Percentiles rank a stretch among this genome's conserved stretches.
These are phyloP conservation scores for Penicillium sp. DNA, from an alignment of 2,329 filamentous ascomycete species.

Conservation along the genomic window DNA sequence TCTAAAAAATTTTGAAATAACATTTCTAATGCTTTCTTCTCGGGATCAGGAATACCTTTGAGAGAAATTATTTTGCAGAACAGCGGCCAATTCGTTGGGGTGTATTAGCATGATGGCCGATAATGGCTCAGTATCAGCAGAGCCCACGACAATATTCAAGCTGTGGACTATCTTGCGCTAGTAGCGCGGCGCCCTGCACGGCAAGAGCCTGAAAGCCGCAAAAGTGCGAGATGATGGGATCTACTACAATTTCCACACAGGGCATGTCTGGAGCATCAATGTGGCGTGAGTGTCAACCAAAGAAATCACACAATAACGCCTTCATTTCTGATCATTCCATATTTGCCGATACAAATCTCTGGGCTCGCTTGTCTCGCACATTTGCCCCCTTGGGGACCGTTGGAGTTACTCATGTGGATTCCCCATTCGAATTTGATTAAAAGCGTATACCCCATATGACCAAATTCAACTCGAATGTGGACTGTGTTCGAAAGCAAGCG, in stretches of 20 bases:
- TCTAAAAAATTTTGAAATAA: not conserved
- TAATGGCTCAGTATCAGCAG: not conserved
- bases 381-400: not conserved
- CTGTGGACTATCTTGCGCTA: not conserved
- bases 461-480: no score
- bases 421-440: not conserved
- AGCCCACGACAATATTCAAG: not conserved
- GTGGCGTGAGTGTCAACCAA: not conserved
- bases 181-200: not conserved
- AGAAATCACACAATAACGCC: not conserved
- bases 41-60: not conserved
- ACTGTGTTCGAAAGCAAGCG: not conserved
- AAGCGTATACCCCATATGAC: not conserved
- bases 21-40: not conserved
- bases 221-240: not conserved
- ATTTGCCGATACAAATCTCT: not conserved
- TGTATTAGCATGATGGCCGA: not conserved
- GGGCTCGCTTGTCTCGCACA: not conserved
- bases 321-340: not conserved
- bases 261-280: not conserved
- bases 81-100: no score
- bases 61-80: not conserved
- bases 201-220: not conserved
- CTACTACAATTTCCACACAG: not conserved
- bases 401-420: not conserved